Conservation (phyloP, 805 yeast genomes). For the Wickerhamomyces pijperi region DNA sequence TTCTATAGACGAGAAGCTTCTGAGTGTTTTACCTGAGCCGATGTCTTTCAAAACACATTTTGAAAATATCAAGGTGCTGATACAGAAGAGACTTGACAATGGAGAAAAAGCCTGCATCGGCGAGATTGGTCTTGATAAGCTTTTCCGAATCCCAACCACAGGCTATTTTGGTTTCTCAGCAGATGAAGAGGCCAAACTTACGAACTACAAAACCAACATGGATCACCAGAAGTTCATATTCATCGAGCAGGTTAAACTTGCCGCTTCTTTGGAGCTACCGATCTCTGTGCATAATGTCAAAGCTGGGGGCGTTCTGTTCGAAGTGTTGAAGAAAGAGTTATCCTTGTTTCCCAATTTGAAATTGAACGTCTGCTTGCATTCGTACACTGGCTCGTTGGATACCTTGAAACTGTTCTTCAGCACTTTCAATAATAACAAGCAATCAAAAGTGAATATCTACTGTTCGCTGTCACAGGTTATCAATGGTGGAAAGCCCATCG, state of each 20-base stretch:
- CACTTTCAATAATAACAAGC: constrained; percentile 5
- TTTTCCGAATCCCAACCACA: constrained; percentile 52
- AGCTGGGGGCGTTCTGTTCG: constrained; percentile 53
- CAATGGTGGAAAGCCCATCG: constrained; percentile 4
- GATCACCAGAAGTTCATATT: constrained; percentile 57
- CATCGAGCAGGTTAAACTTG: constrained; percentile 38
- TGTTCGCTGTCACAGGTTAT: constrained; percentile 8
- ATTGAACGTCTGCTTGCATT: constrained; percentile 56
- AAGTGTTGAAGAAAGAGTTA: constrained; percentile 22
- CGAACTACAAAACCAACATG: constrained; percentile 44
- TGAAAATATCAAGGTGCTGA: constrained; percentile 5
- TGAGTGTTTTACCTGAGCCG: constrained; percentile 53
- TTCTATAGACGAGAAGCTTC: constrained; percentile 23
- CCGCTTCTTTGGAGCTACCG: constrained; percentile 34
- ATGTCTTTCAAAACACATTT: constrained; percentile 27
- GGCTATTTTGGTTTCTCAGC: constrained; percentile 29
- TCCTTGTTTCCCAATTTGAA: constrained; percentile 6
- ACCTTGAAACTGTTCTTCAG: constrained; percentile 40
- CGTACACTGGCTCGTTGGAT: constrained; percentile 76
- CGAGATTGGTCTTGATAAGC: constrained; percentile 83
- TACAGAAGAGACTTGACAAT: constrained; percentile 1
- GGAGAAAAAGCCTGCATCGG: constrained; percentile 43
- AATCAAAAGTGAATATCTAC: constrained; percentile 1
- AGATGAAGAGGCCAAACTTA: constrained; percentile 13
- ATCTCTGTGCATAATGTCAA: constrained; percentile 82